Evolutionary conservation across 768 basidiomycete species (phyloP), one percentile per base, ranked within the genome.

Genomic region (Leucosporidium creatinivorum): DNA sequence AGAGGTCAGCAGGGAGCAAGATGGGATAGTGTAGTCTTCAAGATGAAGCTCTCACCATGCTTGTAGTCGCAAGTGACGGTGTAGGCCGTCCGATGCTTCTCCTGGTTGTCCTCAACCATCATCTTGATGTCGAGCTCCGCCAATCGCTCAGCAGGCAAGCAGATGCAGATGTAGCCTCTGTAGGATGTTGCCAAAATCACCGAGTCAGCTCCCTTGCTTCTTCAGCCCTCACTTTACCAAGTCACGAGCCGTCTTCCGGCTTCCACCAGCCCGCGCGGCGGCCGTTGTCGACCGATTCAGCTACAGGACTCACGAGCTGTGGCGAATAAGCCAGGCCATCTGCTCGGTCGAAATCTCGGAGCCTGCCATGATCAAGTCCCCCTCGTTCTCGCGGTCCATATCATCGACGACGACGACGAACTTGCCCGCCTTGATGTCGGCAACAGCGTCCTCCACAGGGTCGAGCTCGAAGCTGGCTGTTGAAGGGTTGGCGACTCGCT

Each of bases 291-390:
- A 28, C 26, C 54, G 21, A 8, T 31, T 56, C 18, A 2, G 31
- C 15, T 44, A 6, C 57, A 21, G 30, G 26, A 78, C 84, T 67
- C 61, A 93, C 94, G 92, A 96, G 0, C 92, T 91, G 77, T 93
- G 87, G 76, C 89, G 88, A 77, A 99, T 93, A 84, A 99, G 89
- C 91, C 91, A 99, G 1, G 96, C 94, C 96, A 99, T 98, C 76
- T 93, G 90, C 79, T 97, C 90, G 1, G 91, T 90, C 49, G 65
- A 21, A 21, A 28, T 57, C 61, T 86, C 84, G 30, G 83, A 82
- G 3, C 86, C 96, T 19, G 94, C 86, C 75, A 92, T 88, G 76
- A 97, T 91, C 66, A 99, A 80, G 78, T 99, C 96, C 3, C 96
- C 94, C 77, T 99, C 96, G 77, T 99, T 99, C 80, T 99, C 96